A percentile compares a stretch with the other conserved stretches of the same genome.
These are phyloP conservation scores for Kodamaea sagamina DNA, from an alignment of 805 yeast genomes.

Conservation along the genomic window DNA sequence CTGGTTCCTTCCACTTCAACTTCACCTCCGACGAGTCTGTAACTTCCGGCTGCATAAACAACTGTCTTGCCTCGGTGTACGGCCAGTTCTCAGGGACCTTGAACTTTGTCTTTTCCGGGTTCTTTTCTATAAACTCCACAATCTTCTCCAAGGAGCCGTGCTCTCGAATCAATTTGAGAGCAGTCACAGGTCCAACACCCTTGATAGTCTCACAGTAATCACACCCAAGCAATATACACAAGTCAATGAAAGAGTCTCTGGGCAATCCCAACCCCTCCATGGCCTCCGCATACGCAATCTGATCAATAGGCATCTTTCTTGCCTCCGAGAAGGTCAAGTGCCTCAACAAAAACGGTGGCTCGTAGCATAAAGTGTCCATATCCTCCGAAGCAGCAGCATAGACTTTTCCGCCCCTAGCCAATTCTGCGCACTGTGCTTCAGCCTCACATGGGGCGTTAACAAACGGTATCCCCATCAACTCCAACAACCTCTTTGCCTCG, in stretches of 20 bases:
- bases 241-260: constrained; percentile 74
- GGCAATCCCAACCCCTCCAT: constrained; percentile 78
- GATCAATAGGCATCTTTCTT: constrained; percentile 88
- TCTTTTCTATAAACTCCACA: constrained; percentile 59
- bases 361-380: constrained; percentile 96
- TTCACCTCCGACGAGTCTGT: constrained; percentile 58
- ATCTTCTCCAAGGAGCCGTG: constrained; percentile 80
- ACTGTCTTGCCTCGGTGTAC: constrained; percentile 78
- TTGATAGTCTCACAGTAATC: constrained; percentile 95
- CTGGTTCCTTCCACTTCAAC: constrained; percentile 87
- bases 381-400: constrained; percentile 98
- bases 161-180: constrained; percentile 82
- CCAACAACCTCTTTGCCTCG: constrained; percentile 80
- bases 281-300: constrained; percentile 66
- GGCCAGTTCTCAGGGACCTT: constrained; percentile 96
- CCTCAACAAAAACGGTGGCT: constrained; percentile 78
- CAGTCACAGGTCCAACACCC: constrained; percentile 97
- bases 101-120: constrained; percentile 60
- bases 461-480: constrained; percentile 92
- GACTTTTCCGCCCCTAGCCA: constrained; percentile 87
- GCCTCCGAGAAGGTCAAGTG: constrained; percentile 95
- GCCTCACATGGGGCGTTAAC: constrained; percentile 97
- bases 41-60: constrained; percentile 84
- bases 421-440: constrained; percentile 95
- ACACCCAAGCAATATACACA: constrained; percentile 93